Base-by-base conservation (phyloP, 1,284 basidiomycete species). In the Ceratobasidium sp. region DNA sequence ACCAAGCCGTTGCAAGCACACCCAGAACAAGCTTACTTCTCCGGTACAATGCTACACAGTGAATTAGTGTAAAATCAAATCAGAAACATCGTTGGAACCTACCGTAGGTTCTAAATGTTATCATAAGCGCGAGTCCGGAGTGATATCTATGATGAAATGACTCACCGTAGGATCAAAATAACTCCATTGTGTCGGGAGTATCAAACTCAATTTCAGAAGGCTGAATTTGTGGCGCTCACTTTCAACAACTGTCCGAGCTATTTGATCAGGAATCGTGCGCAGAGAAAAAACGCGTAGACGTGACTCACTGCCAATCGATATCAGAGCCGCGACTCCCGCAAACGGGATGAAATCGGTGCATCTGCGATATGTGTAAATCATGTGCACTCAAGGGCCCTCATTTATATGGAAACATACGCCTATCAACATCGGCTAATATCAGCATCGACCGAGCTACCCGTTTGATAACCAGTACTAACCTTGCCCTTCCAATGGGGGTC, bases 11-110 rank as follows among this genome's bases (percentile, higher is more conserved):
- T 8, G 27, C 4, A 0, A 62, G 59, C 8, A 54, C 19, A 17
- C 11, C 47, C 24, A 73, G 48, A n/a, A 73, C n/a, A 15, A 19
- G n/a, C 19, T 4, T 62, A 44, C 29, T 73, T 7, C 71, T 50
- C 31, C 63, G 71, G n/a, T 73, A 73, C 33, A 73, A 41, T 17
- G 71, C 71, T 73, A 31, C 22, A 14, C 33, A 45, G 48, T 5
- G 22, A 41, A 5, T 56, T 9, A 15, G 14, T 15, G 15, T 15
- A 31, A 31, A 53, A 56, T 56, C n/a, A 56, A 7, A 27, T 6
- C 24, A 24, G 15, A 15, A 1, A 7, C 9, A 45, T 33, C 11
- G 48, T n/a, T 22, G 36, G 5, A 27, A n/a, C n/a, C n/a, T 53
- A 66, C 63, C 63, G 19, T 66, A 66, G 11, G 63, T n/a, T n/a